Conservation (phyloP, 441 rosid species). For the Aquilaria agallochum region DNA sequence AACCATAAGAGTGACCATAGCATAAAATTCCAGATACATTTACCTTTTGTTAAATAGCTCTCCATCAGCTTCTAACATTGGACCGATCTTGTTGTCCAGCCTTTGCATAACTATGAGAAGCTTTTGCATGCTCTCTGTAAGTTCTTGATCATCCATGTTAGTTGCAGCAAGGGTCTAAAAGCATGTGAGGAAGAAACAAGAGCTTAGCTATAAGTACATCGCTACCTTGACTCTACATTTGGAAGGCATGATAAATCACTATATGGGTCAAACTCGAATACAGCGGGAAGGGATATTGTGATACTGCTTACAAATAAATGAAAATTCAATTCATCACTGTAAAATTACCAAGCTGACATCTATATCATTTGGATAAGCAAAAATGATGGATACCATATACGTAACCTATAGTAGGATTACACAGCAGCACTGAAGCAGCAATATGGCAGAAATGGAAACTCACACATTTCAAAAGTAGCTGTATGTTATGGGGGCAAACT, state of each 20-base stretch:
- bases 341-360: too few relatives aligned
- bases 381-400: too few relatives aligned
- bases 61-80: conserved; percentile 86
- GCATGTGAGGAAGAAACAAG: conserved; percentile 13
- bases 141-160: conserved; percentile 78
- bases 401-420: background rate
- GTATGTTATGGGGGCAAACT: conserved; percentile 22
- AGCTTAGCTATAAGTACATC: background rate
- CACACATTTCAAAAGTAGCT: conserved; percentile 12
- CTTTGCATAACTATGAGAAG: conserved; percentile 95
- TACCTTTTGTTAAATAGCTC: conserved; percentile 89
- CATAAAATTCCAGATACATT: background rate
- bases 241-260: conserved; percentile 2
- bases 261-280: background rate
- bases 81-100: conserved; percentile 82
- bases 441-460: conserved; percentile 4
- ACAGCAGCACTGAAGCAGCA: background rate
- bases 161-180: conserved; percentile 91
- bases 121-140: conserved; percentile 91
- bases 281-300: background rate
- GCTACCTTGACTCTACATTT: background rate
- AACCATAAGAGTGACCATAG: too few relatives aligned
- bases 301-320: too few relatives aligned
- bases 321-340: too few relatives aligned
- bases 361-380: too few relatives aligned